A percentile compares a stretch with the other conserved stretches of the same genome.
Evolutionary conservation across 805 yeast species (phyloP).

Genomic region (Torulaspora indica): DNA sequence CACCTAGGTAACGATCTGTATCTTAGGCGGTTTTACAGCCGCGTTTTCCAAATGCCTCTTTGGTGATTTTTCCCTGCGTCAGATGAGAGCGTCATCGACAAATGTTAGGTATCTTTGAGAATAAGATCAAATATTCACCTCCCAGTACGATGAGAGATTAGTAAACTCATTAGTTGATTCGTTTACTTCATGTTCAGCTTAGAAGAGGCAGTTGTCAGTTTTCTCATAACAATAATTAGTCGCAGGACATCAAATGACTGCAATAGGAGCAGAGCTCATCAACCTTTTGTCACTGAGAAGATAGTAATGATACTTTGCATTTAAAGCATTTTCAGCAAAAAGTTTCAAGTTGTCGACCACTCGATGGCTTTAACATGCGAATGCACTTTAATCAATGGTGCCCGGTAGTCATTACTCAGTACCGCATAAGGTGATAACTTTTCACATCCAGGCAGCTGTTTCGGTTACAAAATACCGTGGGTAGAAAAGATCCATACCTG

Average conservation of each 20-base stretch:
- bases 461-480: background rate
- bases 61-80: background rate
- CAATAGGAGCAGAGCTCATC: background rate
- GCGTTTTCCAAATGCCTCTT: background rate
- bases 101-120: background rate
- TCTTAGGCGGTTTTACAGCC: background rate
- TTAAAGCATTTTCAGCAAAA: background rate
- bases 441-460: background rate
- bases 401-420: background rate
- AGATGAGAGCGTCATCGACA: background rate
- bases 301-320: background rate
- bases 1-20: background rate
- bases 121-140: background rate
- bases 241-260: background rate
- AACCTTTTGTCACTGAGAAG: background rate
- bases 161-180: background rate
- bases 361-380: background rate
- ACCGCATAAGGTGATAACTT: background rate
- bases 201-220: background rate
- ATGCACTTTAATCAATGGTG: background rate
- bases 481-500: background rate
- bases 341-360: background rate
- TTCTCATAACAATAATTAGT: background rate
- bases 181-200: background rate
- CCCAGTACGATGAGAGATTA: background rate